Base-by-base conservation (phyloP, 257 asterid species). In the Paraleonurus japonicus region DNA sequence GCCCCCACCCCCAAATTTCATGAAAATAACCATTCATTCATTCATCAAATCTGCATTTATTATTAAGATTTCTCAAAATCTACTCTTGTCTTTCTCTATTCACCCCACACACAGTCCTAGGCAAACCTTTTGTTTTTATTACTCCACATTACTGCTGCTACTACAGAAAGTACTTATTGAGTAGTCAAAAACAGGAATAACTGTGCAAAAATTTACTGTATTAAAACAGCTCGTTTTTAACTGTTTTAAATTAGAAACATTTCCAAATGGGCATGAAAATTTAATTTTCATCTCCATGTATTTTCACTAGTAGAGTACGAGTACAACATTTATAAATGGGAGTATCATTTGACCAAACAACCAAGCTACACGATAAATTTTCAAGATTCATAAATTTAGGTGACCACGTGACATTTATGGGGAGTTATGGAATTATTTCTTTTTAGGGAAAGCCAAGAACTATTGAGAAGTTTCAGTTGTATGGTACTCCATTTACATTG, bases 171-270 rank as follows among this genome's bases (percentile, higher is more conserved):
- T 35, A 7, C 43, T 35, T 35, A 35, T 35, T 24, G 23, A 35
- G 17, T 11, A 45, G 82, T 83, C 84, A 83, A 80, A 68, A 78
- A 24, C 78, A 79, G 66, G 24, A 74, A 75, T 75, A 69, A 30
- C 43, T 48, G 74, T 69, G 76, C 77, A 73, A 45, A 13, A 3
- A 5, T 17, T 50, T 24, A 48, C 61, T 16, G 26, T 48, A 4
- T 16, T 23, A 0, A 10, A 64, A 13, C 16, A 22, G 35, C 37
- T 11, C 17, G 23, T 33, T 69, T 53, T 53, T 19, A n/a, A 32
- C 73, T 69, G 37, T 54, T 69, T 20, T 35, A 32, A 32, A 32
- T 16, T 30, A 41, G 2, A 54, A 32, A 22, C 8, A 41, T 33
- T 6, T 24, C 3, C 65, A 22, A n/a, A 22, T 19, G 54, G 54